Evolutionary conservation across 2,329 filamentous ascomycete genomes (phyloP), one percentile per base, ranked within the genome.

Genomic region (Dryadomyces quercus-mongolicae): DNA sequence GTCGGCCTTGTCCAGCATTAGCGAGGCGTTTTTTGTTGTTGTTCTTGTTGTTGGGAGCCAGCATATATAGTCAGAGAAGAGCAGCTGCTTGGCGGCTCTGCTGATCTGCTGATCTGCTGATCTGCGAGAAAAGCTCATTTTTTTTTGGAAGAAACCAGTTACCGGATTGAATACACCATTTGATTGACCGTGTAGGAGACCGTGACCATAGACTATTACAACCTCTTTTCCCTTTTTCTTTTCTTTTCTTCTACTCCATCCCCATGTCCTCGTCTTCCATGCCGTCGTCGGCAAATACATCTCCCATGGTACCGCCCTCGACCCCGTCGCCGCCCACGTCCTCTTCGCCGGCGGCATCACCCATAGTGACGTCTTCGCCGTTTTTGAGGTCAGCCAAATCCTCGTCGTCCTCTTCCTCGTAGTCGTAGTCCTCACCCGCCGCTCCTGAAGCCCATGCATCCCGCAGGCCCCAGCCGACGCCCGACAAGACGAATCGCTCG

Each of bases 401-500:
- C n/a, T n/a, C n/a, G 59, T 46, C 49, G 8, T 49, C 49, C 38
- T 48, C 49, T 1, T 73, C 70, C 6, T 70, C 73, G 5, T 69
- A 74, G 1, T 72, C 70, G 7, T 70, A 73, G 5, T 70, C 74
- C 2, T 71, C 72, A n/a, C 66, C 67, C 1, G 62, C 69, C 22
- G 64, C 69, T 46, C 64, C 70, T 2, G 67, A 69, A 2, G 69
- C 75, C 76, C 80, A 83, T 22, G 77, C 71, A 34, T 83, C 77
- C 62, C 74, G 74, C 56, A 86, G 64, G 0, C 80, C 80, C 83
- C 83, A 86, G 57, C 78, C 76, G 52, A 79, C 74, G 16, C 83
- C 83, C 55, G 77, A 84, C 47, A 86, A 71, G 34, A 85, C 82
- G 61, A 85, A 86, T 54, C 82, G 76, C 69, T 86, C 83, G 61